Conservation (phyloP, 2,329 filamentous ascomycete species). For the Xylaria sp. region DNA sequence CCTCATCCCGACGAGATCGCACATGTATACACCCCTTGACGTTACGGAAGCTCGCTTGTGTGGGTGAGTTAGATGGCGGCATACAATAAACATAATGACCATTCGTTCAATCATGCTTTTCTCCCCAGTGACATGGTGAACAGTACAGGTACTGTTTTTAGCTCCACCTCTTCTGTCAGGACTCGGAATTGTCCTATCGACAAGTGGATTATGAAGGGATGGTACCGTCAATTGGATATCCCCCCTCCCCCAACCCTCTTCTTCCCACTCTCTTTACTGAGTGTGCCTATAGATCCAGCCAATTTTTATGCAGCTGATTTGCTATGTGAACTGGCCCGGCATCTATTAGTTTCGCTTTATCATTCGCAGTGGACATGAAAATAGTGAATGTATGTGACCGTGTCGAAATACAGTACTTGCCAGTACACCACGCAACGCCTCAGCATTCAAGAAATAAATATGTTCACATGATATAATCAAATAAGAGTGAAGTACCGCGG, state of each 20-base stretch:
- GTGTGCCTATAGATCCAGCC: background rate
- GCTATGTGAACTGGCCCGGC: background rate
- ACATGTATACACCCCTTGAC: conserved; percentile 38
- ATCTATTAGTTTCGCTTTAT: background rate
- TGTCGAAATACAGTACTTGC: background rate
- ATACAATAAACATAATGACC: conserved; percentile 41
- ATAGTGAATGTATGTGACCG: background rate
- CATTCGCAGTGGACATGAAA: no score
- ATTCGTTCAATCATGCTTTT: conserved; percentile 27
- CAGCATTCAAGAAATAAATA: background rate
- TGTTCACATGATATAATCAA: background rate
- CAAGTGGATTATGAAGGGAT: background rate
- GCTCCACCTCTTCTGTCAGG: background rate
- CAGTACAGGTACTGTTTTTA: background rate
- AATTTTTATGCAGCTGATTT: background rate
- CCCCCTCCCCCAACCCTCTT: no score
- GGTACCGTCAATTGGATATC: background rate
- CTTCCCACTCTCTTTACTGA: background rate
- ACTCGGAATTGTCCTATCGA: background rate
- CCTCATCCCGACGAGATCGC: conserved; percentile 29
- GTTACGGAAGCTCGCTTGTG: conserved; percentile 29
- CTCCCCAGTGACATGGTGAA: conserved; percentile 17
- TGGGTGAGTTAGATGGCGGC: conserved; percentile 27
- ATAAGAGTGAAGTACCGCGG: background rate
- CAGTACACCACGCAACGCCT: no score